Evolutionary conservation across 306 rosid species (phyloP), one percentile per base, ranked within the genome.

Genomic region (Oemleria cerasiformis): DNA sequence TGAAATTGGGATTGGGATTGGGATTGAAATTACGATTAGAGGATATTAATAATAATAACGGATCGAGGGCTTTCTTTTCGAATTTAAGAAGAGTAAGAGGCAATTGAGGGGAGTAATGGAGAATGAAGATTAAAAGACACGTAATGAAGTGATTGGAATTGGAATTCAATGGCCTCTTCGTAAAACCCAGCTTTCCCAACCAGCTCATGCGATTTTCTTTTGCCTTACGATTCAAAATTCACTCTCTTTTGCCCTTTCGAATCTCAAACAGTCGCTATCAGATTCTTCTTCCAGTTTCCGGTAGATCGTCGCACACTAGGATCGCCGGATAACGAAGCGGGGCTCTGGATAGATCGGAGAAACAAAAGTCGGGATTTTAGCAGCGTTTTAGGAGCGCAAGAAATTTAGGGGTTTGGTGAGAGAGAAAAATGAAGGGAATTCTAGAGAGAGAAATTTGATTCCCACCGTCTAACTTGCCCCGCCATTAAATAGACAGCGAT

Each of bases 121-220:
- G 97, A 48, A 61, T 83, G 71, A 95, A 95, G 73, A 95, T 84
- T 68, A 95, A 88, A 20, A 91, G 85, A 89, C 84, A 89, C 74
- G 90, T 84, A 44, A 86, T 68, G 73, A 86, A 91, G 83, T 89
- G 87, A 82, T 86, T 86, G 9, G 95, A 91, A 82, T 88, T 89
- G 43, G 84, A 82, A 83, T 86, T 86, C 77, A 82, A 81, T 76
- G 78, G 80, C 74, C 74, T 23, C 54, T 59, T 77, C 56, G 49
- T 74, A 12, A 87, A 86, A 84, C 92, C 91, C 70, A 84, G 90
- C 73, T 88, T 89, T 86, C 96, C 90, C 50, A 82, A 91, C 90
- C 99, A 91, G 97, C 85, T 95, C 99, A 91, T 95, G 87, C 99
- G 85, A 68, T 85, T 92, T 69, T 81, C 78, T 73, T 83, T 76